Percentiles rank a stretch among this genome's conserved stretches.
Conservation (phyloP, 306 rosid species). For the Calophaca sinica region DNA sequence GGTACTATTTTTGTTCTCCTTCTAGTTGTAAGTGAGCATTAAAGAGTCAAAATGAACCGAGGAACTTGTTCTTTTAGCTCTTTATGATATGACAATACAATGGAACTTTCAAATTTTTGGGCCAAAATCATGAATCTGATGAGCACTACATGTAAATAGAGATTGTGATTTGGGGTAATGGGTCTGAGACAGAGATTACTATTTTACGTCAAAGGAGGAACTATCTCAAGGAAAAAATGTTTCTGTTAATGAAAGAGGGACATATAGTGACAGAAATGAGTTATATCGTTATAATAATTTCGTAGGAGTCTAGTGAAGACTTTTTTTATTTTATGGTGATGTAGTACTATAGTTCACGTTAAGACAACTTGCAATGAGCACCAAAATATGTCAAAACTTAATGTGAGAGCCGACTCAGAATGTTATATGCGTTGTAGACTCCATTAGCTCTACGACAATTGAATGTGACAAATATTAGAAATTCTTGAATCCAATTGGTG, state of each 20-base stretch:
- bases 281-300: not conserved
- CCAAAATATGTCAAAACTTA: conserved; percentile 11
- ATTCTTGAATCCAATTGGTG: not conserved
- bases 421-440: conserved; percentile 6
- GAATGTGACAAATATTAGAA: conserved; percentile 24
- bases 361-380: conserved; percentile 5
- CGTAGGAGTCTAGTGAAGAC: conserved; percentile 5
- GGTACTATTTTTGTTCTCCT: not conserved
- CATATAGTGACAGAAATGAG: not conserved
- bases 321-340: not conserved
- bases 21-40: not conserved
- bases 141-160: not conserved
- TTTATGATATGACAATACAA: not conserved
- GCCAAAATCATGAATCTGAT: not conserved
- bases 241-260: not conserved
- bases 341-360: not conserved
- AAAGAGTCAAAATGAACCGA: conserved; percentile 9
- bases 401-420: conserved; percentile 2
- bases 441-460: conserved; percentile 11
- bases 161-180: conserved; percentile 4
- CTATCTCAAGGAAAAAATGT: not conserved
- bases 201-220: not conserved
- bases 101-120: conserved; percentile 12
- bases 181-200: not conserved
- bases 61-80: conserved; percentile 1